Conservation (phyloP, 768 basidiomycete genomes). For the Macrocybe gigantea region DNA sequence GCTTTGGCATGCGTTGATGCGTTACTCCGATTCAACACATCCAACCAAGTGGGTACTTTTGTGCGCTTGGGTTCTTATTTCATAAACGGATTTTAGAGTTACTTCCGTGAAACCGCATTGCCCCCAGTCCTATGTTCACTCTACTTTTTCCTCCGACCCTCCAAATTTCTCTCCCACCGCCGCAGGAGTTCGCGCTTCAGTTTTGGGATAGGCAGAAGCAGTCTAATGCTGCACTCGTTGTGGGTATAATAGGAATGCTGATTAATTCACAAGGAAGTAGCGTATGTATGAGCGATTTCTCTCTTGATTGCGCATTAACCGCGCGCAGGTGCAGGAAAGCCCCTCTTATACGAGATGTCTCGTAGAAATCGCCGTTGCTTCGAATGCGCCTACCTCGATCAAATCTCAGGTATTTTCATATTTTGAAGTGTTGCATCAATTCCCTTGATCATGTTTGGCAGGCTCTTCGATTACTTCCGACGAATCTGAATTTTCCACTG, state of each 20-base stretch:
- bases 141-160: constrained; percentile 67
- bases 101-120: constrained; percentile 87
- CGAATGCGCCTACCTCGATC: constrained; percentile 84
- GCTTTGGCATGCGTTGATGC: constrained; percentile 82
- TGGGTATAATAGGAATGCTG: constrained; percentile 84
- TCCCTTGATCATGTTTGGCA: constrained; percentile 16
- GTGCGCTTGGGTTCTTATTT: not conserved
- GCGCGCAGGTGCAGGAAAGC: constrained; percentile 47
- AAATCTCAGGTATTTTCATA: constrained; percentile 69
- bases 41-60: constrained; percentile 68
- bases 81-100: constrained; percentile 56
- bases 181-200: constrained; percentile 90
- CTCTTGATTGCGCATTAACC: constrained; percentile 1
- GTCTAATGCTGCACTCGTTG: constrained; percentile 70
- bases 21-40: constrained; percentile 87
- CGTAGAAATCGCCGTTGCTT: constrained; percentile 82
- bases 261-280: constrained; percentile 64
- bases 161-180: constrained; percentile 50
- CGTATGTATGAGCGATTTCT: constrained; percentile 30
- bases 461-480: constrained; percentile 42
- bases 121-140: constrained; percentile 61
- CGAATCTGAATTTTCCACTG: constrained; percentile 54
- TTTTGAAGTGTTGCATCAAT: not conserved
- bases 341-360: constrained; percentile 68
- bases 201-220: constrained; percentile 94